phyloP scores from a whole-genome alignment of 768 basidiomycete species.

The Calocybe cyanea region DNA sequence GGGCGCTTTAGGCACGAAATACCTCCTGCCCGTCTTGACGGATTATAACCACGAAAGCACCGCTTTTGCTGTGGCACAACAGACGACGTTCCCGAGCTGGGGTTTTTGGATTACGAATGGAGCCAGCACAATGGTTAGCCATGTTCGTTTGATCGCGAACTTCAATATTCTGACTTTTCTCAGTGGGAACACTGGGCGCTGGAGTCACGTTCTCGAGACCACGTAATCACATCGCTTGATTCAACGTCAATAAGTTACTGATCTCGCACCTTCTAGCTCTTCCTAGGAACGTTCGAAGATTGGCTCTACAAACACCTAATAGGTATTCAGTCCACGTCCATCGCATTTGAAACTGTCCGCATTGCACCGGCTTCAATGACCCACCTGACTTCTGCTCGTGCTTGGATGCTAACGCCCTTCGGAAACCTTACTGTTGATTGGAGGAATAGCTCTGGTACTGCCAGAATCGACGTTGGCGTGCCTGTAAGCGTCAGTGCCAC shows the following conservation, averaged over 20 bases:
- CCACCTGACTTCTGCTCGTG: conserved; percentile 17
- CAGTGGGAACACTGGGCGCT: conserved; percentile 30
- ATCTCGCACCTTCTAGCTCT: conserved; percentile 15
- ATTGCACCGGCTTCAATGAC: conserved; percentile 20
- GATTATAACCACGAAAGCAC: conserved; percentile 20
- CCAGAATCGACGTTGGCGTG: conserved; percentile 17
- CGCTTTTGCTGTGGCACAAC: conserved; percentile 22
- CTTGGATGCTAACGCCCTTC: conserved; percentile 25
- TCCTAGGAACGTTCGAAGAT: conserved; percentile 30
- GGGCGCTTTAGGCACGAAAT: conserved; percentile 22
- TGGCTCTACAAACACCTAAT: conserved; percentile 27
- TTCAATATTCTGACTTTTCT: background rate
- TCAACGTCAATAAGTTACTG: background rate
- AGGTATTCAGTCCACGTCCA: conserved; percentile 21
- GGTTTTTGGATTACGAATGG: conserved; percentile 28
- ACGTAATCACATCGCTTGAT: conserved; percentile 14
- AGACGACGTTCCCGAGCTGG: conserved; percentile 28
- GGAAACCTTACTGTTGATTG: conserved; percentile 25
- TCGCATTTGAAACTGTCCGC: conserved; percentile 22
- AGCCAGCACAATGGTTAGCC: conserved; percentile 23
- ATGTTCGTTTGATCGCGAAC: background rate
- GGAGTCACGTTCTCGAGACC: conserved; percentile 26
- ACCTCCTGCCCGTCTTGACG: conserved; percentile 22
- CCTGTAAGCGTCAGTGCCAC: conserved; percentile 24
- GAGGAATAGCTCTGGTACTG: conserved; percentile 8